These are phyloP conservation scores for Aspergillus sclerotioniger DNA, from an alignment of 495 filamentous ascomycete species.

Conservation along the genomic window DNA sequence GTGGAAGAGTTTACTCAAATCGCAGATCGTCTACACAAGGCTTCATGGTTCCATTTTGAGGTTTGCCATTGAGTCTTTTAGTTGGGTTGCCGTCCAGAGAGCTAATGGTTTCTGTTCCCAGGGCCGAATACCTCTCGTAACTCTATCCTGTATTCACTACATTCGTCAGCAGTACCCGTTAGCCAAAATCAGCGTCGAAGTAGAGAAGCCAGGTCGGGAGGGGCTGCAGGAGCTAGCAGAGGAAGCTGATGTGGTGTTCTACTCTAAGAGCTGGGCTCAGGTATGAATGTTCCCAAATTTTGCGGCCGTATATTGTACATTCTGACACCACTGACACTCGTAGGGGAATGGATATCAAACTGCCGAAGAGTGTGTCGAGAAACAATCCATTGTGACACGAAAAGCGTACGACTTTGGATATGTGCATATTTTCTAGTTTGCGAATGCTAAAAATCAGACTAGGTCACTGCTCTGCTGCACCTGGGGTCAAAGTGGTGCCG, in stretches of 20 bases:
- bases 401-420: conserved; percentile 40
- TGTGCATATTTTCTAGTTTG: conserved; percentile 2
- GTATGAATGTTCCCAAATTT: conserved; percentile 34
- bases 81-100: background rate
- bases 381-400: conserved; percentile 39
- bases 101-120: conserved; percentile 27
- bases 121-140: conserved; percentile 66
- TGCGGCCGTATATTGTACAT: background rate
- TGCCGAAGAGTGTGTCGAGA: conserved; percentile 48
- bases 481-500: conserved; percentile 64
- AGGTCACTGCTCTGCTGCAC: conserved; percentile 63
- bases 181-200: conserved; percentile 62
- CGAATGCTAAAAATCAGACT: conserved; percentile 1
- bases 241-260: conserved; percentile 67
- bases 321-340: background rate
- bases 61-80: conserved; percentile 37
- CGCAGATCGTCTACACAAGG: conserved; percentile 27
- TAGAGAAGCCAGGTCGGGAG: conserved; percentile 63
- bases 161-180: conserved; percentile 48
- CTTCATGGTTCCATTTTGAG: conserved; percentile 75
- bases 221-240: conserved; percentile 61
- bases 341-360: conserved; percentile 49
- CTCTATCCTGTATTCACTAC: conserved; percentile 58
- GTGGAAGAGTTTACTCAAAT: conserved; percentile 50
- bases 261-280: conserved; percentile 67